Evolutionary conservation across 31 red algal species (phyloP), one percentile per base, ranked within the genome.

Genomic region (Endocladia muricata): DNA sequence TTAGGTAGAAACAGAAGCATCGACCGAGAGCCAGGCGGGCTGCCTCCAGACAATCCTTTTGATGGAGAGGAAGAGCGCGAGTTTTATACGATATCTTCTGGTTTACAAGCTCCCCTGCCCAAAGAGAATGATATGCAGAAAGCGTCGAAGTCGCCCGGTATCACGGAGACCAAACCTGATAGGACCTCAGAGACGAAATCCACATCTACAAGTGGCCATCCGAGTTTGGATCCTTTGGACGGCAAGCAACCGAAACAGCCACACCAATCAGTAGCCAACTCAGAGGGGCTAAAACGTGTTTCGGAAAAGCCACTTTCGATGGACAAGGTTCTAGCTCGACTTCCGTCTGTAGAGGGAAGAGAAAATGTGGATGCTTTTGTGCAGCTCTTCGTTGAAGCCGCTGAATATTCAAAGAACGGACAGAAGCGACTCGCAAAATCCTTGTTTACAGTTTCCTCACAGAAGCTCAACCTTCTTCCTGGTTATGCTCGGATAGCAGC

Each of bases 381-480:
- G 21, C 73, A 73, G 0, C 76, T 73, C 5, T 94, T 91, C 57
- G 61, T 90, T 39, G 35, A 41, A n/a, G 59, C 82, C 22, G 67
- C 60, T 38, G 86, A 90, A 37, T 74, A 79, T 13, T 64, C 77
- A 32, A 84, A 62, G 56, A 74, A 63, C 44, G 79, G 66, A 1
- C 59, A 70, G 13, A 96, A 96, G 49, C 86, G 86, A 11, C 48
- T 96, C 2, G 70, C 78, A 42, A 88, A 84, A 68, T 64, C 68
- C 15, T 57, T 96, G 15, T 78, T 71, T 23, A 65, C 73, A 31
- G 75, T 90, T 17, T 82, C 95, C 13, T 64, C 88, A 25, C 83
- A 79, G 42, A 98, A 91, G 56, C 74, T 94, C 2, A 89, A 93
- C 48, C 52, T 94, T 37, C 42, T 98, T 17, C 90, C 95, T 43